Evolutionary conservation across 164 flowering plant genomes (phyloP).

Genomic region (Houttuynia cordata): DNA sequence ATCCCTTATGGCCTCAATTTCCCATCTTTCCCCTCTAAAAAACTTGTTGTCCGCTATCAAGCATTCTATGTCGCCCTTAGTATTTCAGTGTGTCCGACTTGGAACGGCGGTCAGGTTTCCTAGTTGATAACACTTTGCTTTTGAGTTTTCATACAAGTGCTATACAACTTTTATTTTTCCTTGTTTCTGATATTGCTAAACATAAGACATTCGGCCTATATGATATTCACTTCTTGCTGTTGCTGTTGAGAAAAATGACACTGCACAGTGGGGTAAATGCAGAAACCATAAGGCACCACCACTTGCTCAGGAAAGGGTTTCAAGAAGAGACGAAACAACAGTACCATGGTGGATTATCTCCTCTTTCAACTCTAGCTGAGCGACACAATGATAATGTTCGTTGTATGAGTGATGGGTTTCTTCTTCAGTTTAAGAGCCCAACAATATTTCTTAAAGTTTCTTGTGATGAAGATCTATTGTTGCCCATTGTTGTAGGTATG

Average conservation of each 20-base stretch:
- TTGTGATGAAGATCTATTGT: slow-evolving; percentile 59
- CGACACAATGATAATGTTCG: slow-evolving; percentile 14
- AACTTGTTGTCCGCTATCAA: too few relatives aligned
- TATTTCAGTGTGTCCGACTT: too few relatives aligned
- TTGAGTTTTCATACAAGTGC: too few relatives aligned
- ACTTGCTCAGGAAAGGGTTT: slow-evolving; percentile 36
- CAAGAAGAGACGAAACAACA: slow-evolving; percentile 29
- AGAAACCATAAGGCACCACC: slow-evolving; percentile 57
- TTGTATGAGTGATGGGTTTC: slow-evolving; percentile 33
- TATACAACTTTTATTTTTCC: too few relatives aligned
- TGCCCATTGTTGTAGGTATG: slow-evolving; percentile 69
- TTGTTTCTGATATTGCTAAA: too few relatives aligned
- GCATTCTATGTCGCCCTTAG: too few relatives aligned
- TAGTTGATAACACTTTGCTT: too few relatives aligned
- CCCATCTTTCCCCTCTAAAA: too few relatives aligned
- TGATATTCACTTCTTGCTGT: not conserved
- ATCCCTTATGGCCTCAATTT: too few relatives aligned
- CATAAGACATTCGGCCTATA: too few relatives aligned
- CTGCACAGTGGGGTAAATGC: slow-evolving; percentile 12
- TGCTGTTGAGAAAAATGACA: not conserved
- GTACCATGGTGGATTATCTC: slow-evolving; percentile 13
- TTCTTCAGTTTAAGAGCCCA: slow-evolving; percentile 48
- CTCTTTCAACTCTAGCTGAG: slow-evolving; percentile 18
- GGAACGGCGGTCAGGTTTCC: too few relatives aligned
- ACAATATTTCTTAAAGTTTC: slow-evolving; percentile 69